Base-by-base conservation (phyloP, 1,284 basidiomycete genomes). In the Vanrija humicola region DNA sequence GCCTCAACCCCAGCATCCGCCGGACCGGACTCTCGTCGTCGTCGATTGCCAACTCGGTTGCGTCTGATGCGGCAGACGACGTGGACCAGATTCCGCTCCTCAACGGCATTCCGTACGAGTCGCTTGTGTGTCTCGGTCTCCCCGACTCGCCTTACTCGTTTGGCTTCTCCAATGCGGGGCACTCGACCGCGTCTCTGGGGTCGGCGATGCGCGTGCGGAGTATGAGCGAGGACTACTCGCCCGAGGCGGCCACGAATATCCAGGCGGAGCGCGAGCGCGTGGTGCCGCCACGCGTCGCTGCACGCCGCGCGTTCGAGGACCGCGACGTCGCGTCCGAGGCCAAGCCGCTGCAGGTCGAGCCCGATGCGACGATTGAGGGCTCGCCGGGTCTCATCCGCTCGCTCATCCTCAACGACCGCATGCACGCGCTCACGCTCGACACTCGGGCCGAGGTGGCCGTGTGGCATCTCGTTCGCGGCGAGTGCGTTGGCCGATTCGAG, bases 361-460 rank as follows among this genome's bases (percentile, higher is more conserved):
- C 94, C 0, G 88, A 90, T 64, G 82, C 84, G 48, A 75, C 88
- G 10, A 87, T 97, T 46, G 66, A 77, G 3, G 95, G 95, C 6
- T 84, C 86, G 45, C 82, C 85, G 54, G 95, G 96, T 5, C 82
- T 98, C 12, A 86, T 96, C 48, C 82, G 94, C 21, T 87, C 85
- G 6, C 78, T 87, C 23, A 81, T 93, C 57, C 79, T 98, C 46
- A 98, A 94, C 73, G 92, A 98, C 70, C 82, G 93, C 39, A 82
- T 94, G 56, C 94, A 98, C 70, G 92, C 88, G 5, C 77, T 99
- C 51, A 92, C 92, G 0, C 86, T 97, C 40, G 89, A 98, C 72
- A 93, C 91, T 0, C 89, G 90, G 9, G 85, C 74, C 42, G 68
- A 88, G 62, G 86, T 98, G 4, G 88, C 87, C 0, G 83, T 94